Conservation (phyloP, 208 protist genomes). For the Ichthyophonus hoferi region DNA sequence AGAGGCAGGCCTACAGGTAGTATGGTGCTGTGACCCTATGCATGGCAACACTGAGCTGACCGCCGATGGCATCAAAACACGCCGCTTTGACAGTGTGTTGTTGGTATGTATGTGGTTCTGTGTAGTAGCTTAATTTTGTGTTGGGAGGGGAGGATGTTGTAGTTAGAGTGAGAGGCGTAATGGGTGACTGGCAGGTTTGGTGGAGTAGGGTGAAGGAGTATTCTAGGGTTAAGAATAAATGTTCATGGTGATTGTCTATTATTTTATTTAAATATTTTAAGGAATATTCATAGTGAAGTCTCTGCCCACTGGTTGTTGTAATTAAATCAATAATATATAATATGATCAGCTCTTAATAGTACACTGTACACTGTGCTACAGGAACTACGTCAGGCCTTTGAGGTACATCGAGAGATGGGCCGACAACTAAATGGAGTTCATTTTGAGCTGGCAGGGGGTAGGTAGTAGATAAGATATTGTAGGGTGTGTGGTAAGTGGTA, state of each 20-base stretch:
- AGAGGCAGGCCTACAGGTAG: conserved; percentile 17
- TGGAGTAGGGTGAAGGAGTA: background rate
- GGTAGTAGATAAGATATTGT: background rate
- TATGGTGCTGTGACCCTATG: conserved; percentile 58
- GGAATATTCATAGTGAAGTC: background rate
- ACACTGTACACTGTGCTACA: too few species aligned
- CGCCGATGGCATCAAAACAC: conserved; percentile 46
- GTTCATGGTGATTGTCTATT: background rate
- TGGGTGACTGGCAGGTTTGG: too few species aligned
- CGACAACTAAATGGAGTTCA: conserved; percentile 52
- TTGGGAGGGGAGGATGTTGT: background rate
- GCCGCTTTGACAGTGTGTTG: conserved; percentile 49
- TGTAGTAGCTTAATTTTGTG: background rate
- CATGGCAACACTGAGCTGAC: conserved; percentile 56
- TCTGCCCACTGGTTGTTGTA: background rate
- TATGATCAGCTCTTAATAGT: too few species aligned
- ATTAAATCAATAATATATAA: background rate
- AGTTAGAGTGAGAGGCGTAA: too few species aligned
- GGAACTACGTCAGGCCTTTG: conserved; percentile 49
- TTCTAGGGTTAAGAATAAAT: background rate
- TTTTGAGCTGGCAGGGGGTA: conserved; percentile 55
- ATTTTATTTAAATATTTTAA: background rate
- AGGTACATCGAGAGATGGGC: conserved; percentile 43
- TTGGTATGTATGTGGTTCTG: background rate
- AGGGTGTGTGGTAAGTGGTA: background rate